phyloP scores from a whole-genome alignment of 495 filamentous ascomycete species.

The Penicillium maclennaniae region DNA sequence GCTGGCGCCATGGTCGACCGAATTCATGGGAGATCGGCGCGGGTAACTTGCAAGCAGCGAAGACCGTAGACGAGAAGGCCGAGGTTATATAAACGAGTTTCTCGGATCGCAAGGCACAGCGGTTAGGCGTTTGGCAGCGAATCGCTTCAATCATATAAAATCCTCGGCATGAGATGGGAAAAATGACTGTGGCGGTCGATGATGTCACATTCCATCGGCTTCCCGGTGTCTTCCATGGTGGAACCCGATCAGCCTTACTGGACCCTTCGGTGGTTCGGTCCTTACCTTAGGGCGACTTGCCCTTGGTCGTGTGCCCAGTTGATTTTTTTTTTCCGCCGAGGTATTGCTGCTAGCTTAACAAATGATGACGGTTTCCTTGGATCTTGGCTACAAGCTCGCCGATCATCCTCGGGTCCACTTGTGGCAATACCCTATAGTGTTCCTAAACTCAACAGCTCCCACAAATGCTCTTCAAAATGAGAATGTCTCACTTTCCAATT shows the following conservation, averaged over 20 bases:
- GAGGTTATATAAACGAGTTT: neutral
- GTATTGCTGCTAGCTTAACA: too few species aligned
- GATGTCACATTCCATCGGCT: constrained; percentile 12
- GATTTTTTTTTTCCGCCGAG: too few species aligned
- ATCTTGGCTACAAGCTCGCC: too few species aligned
- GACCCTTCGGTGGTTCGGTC: neutral
- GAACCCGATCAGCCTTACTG: neutral
- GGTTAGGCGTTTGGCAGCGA: neutral
- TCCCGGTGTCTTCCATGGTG: neutral
- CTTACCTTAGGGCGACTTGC: too few species aligned
- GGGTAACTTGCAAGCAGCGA: neutral
- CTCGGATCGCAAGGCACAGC: neutral
- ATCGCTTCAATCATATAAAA: neutral
- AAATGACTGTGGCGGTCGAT: constrained; percentile 3
- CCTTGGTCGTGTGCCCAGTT: too few species aligned
- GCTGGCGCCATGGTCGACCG: constrained; percentile 17
- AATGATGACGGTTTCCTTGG: too few species aligned
- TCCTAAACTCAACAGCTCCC: too few species aligned
- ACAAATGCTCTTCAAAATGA: too few species aligned
- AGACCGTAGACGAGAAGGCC: neutral
- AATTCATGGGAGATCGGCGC: constrained; percentile 17
- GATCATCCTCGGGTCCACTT: too few species aligned
- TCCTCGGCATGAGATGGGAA: constrained; percentile 1
- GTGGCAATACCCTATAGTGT: too few species aligned
- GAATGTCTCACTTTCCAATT: too few species aligned